A percentile compares a stretch with the other conserved stretches of the same genome.
phyloP scores from a whole-genome alignment of 2,329 filamentous ascomycete genomes.

The Fusarium staphyleae region DNA sequence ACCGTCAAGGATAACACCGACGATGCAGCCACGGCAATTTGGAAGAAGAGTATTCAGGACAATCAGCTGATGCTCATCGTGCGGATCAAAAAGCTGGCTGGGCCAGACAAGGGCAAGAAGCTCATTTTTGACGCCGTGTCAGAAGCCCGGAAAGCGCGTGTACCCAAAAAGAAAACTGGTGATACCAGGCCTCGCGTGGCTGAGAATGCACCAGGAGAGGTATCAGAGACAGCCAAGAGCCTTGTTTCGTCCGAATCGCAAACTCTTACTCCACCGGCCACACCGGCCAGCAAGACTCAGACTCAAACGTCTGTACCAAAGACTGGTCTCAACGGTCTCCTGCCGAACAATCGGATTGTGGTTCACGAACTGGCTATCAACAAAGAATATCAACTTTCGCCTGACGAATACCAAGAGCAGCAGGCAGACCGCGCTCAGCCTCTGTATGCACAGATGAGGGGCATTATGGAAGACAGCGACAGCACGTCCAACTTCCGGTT shows the following conservation, averaged over 20 bases:
- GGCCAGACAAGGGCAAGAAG: slow-evolving; percentile 72
- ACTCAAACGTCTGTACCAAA: slow-evolving; percentile 48
- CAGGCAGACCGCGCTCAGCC: slow-evolving; percentile 58
- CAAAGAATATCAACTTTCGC: slow-evolving; percentile 76
- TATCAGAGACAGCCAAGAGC: slow-evolving; percentile 48
- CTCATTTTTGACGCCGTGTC: slow-evolving; percentile 78
- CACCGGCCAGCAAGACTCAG: slow-evolving; percentile 52
- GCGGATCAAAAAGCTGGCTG: slow-evolving; percentile 79
- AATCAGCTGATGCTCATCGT: slow-evolving; percentile 83
- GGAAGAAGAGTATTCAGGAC: slow-evolving; percentile 79
- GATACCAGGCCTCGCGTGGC: slow-evolving; percentile 75
- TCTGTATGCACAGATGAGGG: slow-evolving; percentile 64
- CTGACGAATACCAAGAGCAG: slow-evolving; percentile 65
- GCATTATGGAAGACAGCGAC: slow-evolving; percentile 70
- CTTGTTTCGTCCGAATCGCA: slow-evolving; percentile 54
- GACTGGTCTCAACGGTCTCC: slow-evolving; percentile 57
- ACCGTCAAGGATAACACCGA: slow-evolving; percentile 81
- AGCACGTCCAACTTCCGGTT: slow-evolving; percentile 70
- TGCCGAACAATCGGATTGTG: slow-evolving; percentile 77
- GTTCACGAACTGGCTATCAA: slow-evolving; percentile 84
- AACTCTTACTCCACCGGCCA: slow-evolving; percentile 62
- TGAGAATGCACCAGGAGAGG: slow-evolving; percentile 51
- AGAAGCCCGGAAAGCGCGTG: slow-evolving; percentile 70
- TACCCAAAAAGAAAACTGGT: slow-evolving; percentile 70
- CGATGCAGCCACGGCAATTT: slow-evolving; percentile 76